Evolutionary conservation across 768 basidiomycete genomes (phyloP).

Genomic region (Hirschioporus abietinus): DNA sequence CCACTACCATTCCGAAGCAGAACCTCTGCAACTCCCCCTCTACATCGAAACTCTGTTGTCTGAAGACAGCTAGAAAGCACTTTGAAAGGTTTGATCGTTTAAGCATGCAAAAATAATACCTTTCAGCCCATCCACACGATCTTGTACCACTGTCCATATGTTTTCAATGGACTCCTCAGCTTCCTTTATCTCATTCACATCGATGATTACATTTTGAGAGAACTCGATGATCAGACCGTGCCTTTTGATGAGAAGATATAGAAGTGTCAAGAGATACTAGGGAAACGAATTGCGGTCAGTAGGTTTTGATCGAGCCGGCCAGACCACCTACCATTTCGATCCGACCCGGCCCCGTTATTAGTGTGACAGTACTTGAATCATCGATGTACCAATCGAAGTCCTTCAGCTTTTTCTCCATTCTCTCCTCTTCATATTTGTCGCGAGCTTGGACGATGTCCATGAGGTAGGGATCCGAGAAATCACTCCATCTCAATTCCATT

Average conservation of each 20-base stretch:
- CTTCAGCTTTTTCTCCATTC: constrained; percentile 7
- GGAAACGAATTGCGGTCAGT: neutral
- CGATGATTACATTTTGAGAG: neutral
- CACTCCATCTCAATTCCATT: constrained; percentile 5
- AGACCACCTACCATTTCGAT: constrained; percentile 11
- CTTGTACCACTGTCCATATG: neutral
- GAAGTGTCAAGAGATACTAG: neutral
- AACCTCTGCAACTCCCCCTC: neutral
- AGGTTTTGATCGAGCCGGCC: neutral
- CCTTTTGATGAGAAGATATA: neutral
- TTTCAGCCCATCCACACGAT: neutral
- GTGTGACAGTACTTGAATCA: constrained; percentile 9
- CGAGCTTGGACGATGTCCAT: constrained; percentile 11
- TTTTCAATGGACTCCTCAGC: neutral
- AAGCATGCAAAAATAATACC: neutral
- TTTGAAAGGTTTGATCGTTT: neutral
- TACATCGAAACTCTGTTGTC: neutral
- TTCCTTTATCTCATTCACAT: neutral
- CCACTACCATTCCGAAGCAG: neutral
- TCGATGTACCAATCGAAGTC: constrained; percentile 12
- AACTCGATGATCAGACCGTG: neutral
- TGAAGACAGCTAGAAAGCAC: neutral
- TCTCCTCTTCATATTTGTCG: constrained; percentile 8
- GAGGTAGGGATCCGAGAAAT: constrained; percentile 9
- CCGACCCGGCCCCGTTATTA: constrained; percentile 11